Evolutionary conservation across 495 filamentous ascomycete species (phyloP), one percentile per base, ranked within the genome.

Genomic region (Hypoxylon cercidicola): DNA sequence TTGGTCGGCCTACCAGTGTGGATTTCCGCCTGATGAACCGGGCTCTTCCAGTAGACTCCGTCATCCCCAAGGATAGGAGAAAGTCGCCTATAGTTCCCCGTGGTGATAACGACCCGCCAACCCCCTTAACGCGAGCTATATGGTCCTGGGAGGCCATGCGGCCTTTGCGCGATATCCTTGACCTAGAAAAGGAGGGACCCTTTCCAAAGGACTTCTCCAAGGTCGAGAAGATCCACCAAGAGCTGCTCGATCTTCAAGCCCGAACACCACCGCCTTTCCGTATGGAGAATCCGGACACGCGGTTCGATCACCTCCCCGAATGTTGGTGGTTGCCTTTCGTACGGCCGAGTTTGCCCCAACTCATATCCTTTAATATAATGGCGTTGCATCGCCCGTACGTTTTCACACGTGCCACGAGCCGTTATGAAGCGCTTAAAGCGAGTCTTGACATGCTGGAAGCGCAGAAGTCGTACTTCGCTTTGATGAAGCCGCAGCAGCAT

Each of bases 371-470:
- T 60, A 81, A 85, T 47, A 72, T 87, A 43, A 85, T 88, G 68
- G 84, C 84, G 16, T 78, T 89, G 32, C 87, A 89, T 54, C 80
- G 86, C 44, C 84, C 87, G 0, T 89, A 85, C 66, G 84, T 89
- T 35, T 89, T 89, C 57, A 84, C 84, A 0, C 77, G 81, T n/a
- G 62, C 77, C 3, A 73, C 74, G 4, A 83, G 79, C 54, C 76
- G 84, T 21, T 77, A 75, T 9, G 79, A 82, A 51, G 84, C 86
- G 13, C 71, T 89, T 0, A 79, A 79, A 58, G 86, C 84, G 25
- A 82, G 81, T 39, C 61, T 87, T 15, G 76, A 75, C 3, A 85
- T 88, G 75, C 72, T 89, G 4, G 75, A 79, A 13, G 80, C 84
- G 23, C 85, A 88, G 65, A 75, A 77, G 43, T 61, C 73, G 54